Percentiles rank a stretch among this genome's conserved stretches.
Evolutionary conservation across 2,329 filamentous ascomycete genomes (phyloP).

Genomic region (Cadophora luteo-olivacea): DNA sequence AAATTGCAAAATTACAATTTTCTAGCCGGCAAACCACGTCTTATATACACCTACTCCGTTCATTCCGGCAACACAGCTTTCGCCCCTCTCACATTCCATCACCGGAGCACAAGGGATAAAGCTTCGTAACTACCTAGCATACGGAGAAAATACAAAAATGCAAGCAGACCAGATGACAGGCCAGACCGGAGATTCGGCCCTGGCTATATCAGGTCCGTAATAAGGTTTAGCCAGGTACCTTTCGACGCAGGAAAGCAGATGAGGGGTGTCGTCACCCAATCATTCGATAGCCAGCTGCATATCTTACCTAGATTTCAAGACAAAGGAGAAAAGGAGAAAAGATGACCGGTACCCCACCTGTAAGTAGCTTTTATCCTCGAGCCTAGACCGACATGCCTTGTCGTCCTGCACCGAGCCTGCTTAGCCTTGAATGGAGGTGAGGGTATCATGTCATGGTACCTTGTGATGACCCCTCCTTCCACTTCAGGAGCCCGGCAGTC

Average conservation of each 20-base stretch:
- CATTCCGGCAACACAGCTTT: neutral
- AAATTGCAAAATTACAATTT: neutral
- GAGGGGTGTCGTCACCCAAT: neutral
- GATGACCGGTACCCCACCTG: neutral
- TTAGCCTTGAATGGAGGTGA: neutral
- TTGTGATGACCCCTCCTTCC: slow-evolving; percentile 7
- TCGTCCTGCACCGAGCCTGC: neutral
- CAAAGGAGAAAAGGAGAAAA: neutral
- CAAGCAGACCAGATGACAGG: neutral
- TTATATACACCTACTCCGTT: neutral
- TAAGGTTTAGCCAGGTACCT: slow-evolving; percentile 3
- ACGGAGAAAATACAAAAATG: neutral
- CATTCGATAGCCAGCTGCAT: neutral
- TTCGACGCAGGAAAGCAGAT: neutral
- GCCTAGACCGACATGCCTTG: neutral
- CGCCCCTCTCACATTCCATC: neutral
- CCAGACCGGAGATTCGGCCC: slow-evolving; percentile 8
- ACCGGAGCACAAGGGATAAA: neutral
- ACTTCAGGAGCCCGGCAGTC: slow-evolving; percentile 2
- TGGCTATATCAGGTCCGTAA: neutral
- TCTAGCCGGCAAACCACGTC: neutral
- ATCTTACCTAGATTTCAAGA: neutral
- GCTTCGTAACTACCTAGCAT: too few species aligned
- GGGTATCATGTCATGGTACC: neutral
- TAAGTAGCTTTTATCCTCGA: neutral